Base-by-base conservation (phyloP, 2,329 filamentous ascomycete species). In the Ophiocordyceps camponoti-rufipedis region DNA sequence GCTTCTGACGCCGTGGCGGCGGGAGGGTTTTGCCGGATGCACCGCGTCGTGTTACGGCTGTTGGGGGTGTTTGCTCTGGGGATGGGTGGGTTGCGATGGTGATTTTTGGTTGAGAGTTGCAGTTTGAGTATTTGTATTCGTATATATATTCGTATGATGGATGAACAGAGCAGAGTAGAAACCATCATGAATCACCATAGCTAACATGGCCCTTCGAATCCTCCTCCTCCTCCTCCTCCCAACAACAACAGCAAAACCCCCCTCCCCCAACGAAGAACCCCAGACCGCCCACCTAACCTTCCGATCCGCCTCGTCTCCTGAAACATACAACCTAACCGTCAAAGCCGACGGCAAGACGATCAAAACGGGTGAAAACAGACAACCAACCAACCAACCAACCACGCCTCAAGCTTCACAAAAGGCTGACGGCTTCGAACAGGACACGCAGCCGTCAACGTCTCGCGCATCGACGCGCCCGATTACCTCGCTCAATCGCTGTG, bases 221-320 rank as follows among this genome's bases (percentile, higher is more conserved):
- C 6, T 35, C 1, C 32, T 35, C 10, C 2, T 5, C 32, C n/a
- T 14, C 32, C 13, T 35, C 32, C 32, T 14, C 32, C 13, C 12
- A 12, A 35, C n/a, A 12, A 35, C 32, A 35, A 11, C 32, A 13
- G n/a, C n/a, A 14, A n/a, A n/a, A 6, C 6, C 32, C 6, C n/a
- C 32, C 2, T 14, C 44, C 35, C 47, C 55, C 11, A 55, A 60
- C 33, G 53, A 51, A 38, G 49, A 23, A 23, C 23, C 56, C 14
- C 62, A 64, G 41, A 61, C 59, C 6, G 63, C 64, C 5, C 58
- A 67, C 48, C 58, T 72, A 43, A 66, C 54, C 18, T 69, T 72
- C 52, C 60, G 66, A 50, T 63, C 59, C 33, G 65, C 35, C 8
- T 42, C 45, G 18, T 35, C 60, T 3, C 60, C 66, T 8, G 60